These are phyloP conservation scores for Galeopsis tetrahit DNA, from an alignment of 257 asterid species.

Conservation along the genomic window DNA sequence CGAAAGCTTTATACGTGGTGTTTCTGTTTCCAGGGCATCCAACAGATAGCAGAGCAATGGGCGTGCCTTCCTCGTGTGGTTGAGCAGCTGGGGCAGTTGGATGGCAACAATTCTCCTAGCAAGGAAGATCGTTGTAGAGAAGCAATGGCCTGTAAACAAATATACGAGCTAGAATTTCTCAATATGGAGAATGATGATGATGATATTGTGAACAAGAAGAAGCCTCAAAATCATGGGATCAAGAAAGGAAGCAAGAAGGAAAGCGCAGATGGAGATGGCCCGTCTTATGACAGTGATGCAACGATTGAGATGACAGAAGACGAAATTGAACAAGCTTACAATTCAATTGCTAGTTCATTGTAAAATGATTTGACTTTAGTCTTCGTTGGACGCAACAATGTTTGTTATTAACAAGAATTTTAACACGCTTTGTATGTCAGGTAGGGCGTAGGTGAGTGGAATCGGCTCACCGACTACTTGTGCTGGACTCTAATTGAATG, in stretches of 20 bases:
- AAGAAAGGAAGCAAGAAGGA: slow-evolving; percentile 33
- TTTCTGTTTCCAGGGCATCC: slow-evolving; percentile 53
- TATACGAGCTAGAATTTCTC: slow-evolving; percentile 74
- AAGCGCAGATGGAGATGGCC: slow-evolving; percentile 31
- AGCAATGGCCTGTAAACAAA: slow-evolving; percentile 65
- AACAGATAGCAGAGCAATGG: slow-evolving; percentile 70
- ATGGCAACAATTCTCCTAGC: slow-evolving; percentile 34
- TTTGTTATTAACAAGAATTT: not conserved
- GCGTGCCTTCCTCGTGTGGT: slow-evolving; percentile 78
- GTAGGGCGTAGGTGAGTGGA: no score
- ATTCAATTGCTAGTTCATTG: slow-evolving; percentile 46
- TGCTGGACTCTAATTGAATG: no score
- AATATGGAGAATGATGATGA: slow-evolving; percentile 49
- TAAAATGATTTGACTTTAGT: slow-evolving; percentile 21
- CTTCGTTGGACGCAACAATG: not conserved
- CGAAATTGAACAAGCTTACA: slow-evolving; percentile 79
- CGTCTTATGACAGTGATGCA: slow-evolving; percentile 70
- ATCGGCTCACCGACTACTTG: no score
- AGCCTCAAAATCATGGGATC: slow-evolving; percentile 34
- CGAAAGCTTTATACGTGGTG: not conserved
- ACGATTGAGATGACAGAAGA: slow-evolving; percentile 96
- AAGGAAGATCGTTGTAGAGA: slow-evolving; percentile 68
- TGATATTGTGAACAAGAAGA: slow-evolving; percentile 33
- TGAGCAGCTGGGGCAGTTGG: slow-evolving; percentile 71
- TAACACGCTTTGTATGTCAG: no score